A percentile compares a stretch with the other conserved stretches of the same genome.
phyloP scores from a whole-genome alignment of 2,329 filamentous ascomycete species.

The Aspergillus bombycis region DNA sequence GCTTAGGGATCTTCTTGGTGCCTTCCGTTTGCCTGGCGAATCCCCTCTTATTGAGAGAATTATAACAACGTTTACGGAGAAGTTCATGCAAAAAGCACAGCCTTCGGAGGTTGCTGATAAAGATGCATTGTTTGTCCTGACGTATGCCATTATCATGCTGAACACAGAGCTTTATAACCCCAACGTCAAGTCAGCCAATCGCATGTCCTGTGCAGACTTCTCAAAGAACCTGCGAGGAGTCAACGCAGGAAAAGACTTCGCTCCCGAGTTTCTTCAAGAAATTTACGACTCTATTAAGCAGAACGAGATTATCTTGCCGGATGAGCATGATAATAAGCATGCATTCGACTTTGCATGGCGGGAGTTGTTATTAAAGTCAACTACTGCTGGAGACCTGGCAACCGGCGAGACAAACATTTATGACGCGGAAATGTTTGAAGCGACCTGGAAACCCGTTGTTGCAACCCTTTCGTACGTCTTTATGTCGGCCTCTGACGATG shows the following conservation, averaged over 20 bases:
- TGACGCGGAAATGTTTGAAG: slow-evolving; percentile 96
- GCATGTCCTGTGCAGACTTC: slow-evolving; percentile 85
- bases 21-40: slow-evolving; percentile 92
- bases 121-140: slow-evolving; percentile 86
- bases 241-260: slow-evolving; percentile 84
- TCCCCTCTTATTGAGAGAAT: slow-evolving; percentile 92
- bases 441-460: slow-evolving; percentile 93
- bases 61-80: slow-evolving; percentile 81
- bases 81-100: slow-evolving; percentile 72
- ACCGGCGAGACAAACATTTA: slow-evolving; percentile 91
- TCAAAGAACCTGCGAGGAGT: slow-evolving; percentile 86
- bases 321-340: slow-evolving; percentile 95
- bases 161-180: slow-evolving; percentile 98
- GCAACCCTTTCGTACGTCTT: slow-evolving; percentile 97
- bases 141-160: slow-evolving; percentile 95
- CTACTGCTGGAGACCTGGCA: slow-evolving; percentile 71
- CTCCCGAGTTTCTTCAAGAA: slow-evolving; percentile 76
- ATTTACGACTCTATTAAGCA: slow-evolving; percentile 91
- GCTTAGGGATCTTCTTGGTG: slow-evolving; percentile 80
- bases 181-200: slow-evolving; percentile 73
- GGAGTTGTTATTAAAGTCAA: slow-evolving; percentile 84
- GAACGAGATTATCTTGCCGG: slow-evolving; percentile 93
- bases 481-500: slow-evolving; percentile 96
- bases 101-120: slow-evolving; percentile 79
- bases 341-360: slow-evolving; percentile 98